These are phyloP conservation scores for Stentor roeselii DNA, from an alignment of 73 alveolate genomes.

Conservation along the genomic window DNA sequence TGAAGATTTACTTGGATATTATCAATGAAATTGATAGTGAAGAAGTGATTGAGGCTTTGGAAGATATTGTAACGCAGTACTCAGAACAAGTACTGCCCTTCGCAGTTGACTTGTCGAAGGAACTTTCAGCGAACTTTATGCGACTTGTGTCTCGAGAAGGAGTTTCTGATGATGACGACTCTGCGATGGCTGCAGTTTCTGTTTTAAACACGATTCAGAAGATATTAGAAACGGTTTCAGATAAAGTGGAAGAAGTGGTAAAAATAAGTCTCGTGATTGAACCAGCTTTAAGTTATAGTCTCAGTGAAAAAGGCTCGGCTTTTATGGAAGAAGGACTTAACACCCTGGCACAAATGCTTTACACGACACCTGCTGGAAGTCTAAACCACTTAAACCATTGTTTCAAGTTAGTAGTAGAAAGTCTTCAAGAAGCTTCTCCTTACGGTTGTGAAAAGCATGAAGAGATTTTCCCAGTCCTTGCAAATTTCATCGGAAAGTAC, in stretches of 20 bases:
- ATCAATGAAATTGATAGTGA: constrained; percentile 67
- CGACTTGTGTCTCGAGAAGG: constrained; percentile 29
- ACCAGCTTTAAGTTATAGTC: background rate
- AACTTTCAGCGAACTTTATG: constrained; percentile 32
- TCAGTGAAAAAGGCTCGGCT: constrained; percentile 4
- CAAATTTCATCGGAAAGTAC: background rate
- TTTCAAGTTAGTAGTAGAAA: background rate
- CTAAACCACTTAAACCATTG: background rate
- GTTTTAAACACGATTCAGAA: constrained; percentile 50
- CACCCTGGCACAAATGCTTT: background rate
- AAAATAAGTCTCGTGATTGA: background rate
- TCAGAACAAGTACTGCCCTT: constrained; percentile 53
- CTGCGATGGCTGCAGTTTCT: constrained; percentile 52
- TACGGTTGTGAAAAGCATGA: constrained; percentile 9
- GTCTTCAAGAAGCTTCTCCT: background rate
- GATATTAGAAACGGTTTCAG: constrained; percentile 38
- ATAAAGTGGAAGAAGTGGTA: background rate
- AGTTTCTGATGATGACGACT: constrained; percentile 53
- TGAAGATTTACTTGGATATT: constrained; percentile 37
- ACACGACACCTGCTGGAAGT: background rate
- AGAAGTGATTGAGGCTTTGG: constrained; percentile 62
- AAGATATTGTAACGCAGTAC: constrained; percentile 51
- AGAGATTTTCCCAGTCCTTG: constrained; percentile 3
- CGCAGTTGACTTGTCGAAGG: constrained; percentile 47
- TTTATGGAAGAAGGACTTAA: background rate